Conservation (phyloP, 108 stramenopile genomes). For the Cylindrotheca fusiformis region DNA sequence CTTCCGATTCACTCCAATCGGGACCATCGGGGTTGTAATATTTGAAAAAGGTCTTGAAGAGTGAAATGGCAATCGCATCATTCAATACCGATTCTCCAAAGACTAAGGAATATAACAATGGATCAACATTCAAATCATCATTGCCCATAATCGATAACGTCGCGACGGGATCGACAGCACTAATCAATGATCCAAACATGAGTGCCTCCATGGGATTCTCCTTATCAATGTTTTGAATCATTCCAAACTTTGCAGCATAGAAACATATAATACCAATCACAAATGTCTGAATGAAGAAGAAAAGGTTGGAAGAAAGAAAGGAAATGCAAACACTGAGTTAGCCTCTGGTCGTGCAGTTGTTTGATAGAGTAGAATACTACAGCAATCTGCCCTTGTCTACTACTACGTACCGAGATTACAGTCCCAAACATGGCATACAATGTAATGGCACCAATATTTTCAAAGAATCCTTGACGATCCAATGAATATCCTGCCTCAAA, state of each 20-base stretch:
- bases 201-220: slow-evolving; percentile 94
- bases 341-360: neutral
- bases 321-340: neutral
- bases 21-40: slow-evolving; percentile 81
- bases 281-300: slow-evolving; percentile 58
- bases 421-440: slow-evolving; percentile 94
- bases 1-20: slow-evolving; percentile 53
- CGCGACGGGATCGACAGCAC: slow-evolving; percentile 96
- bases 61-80: slow-evolving; percentile 97
- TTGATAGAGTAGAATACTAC: neutral
- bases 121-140: slow-evolving; percentile 89
- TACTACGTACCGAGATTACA: slow-evolving; percentile 52
- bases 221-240: slow-evolving; percentile 70
- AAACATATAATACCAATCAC: slow-evolving; percentile 88
- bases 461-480: slow-evolving; percentile 88
- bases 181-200: slow-evolving; percentile 93
- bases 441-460: slow-evolving; percentile 91
- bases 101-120: slow-evolving; percentile 90
- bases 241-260: slow-evolving; percentile 62
- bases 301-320: neutral
- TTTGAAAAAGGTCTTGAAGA: slow-evolving; percentile 91
- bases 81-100: slow-evolving; percentile 98
- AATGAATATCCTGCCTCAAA: slow-evolving; percentile 97
- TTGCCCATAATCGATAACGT: slow-evolving; percentile 92
- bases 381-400: too few species aligned